Conservation (phyloP, 164 flowering plant genomes). For the Platanus orientalis region DNA sequence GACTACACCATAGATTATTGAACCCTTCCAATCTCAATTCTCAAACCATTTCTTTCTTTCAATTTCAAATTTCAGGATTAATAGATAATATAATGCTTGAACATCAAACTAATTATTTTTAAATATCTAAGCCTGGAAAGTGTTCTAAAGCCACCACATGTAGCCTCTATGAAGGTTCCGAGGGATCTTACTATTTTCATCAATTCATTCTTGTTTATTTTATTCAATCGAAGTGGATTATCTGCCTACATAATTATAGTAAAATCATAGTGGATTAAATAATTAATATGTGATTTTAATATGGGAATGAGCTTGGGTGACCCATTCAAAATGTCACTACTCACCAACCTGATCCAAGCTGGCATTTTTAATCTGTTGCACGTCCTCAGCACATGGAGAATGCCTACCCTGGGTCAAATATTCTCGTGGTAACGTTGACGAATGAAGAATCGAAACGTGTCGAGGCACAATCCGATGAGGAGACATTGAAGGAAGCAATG, state of each 20-base stretch:
- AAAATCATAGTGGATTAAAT: no score
- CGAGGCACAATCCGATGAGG: conserved; percentile 67
- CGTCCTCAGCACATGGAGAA: conserved; percentile 93
- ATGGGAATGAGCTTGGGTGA: neutral
- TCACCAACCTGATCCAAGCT: neutral
- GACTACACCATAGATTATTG: neutral
- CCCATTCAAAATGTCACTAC: neutral
- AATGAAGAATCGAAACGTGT: conserved; percentile 94
- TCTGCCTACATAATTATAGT: no score
- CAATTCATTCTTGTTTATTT: neutral
- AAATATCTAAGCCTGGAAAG: no score
- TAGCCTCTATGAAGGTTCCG: no score
- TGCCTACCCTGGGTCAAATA: conserved; percentile 88
- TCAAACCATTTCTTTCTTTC: neutral
- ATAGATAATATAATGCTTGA: no score
- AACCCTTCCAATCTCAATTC: neutral
- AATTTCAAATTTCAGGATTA: no score
- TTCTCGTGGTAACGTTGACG: conserved; percentile 87
- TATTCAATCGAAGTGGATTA: neutral
- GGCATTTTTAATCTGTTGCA: conserved; percentile 15
- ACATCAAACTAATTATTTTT: no score
- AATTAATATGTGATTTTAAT: no score
- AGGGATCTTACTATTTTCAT: no score
- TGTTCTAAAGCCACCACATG: no score
- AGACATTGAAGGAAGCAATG: conserved; percentile 81